Conservation (phyloP, 2,329 filamentous ascomycete species). For the Penicillium paneum region DNA sequence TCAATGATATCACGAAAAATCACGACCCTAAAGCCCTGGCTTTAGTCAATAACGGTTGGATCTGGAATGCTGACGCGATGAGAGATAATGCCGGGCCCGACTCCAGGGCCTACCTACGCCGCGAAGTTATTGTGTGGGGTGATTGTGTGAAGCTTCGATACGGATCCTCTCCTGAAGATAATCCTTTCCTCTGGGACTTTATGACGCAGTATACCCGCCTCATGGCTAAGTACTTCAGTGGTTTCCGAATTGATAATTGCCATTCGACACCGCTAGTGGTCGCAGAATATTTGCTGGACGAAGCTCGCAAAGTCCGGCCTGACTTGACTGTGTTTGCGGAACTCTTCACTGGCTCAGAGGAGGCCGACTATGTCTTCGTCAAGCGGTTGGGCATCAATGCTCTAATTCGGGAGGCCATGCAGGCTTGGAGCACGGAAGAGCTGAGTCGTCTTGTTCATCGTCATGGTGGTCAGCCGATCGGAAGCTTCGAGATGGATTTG, state of each 20-base stretch:
- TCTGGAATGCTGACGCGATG: constrained; percentile 95
- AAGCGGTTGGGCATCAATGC: constrained; percentile 87
- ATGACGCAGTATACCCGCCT: constrained; percentile 91
- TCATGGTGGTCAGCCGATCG: constrained; percentile 90
- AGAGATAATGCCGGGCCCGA: constrained; percentile 87
- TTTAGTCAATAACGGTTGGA: constrained; percentile 95
- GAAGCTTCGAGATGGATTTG: constrained; percentile 94
- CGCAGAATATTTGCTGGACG: constrained; percentile 89
- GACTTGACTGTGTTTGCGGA: constrained; percentile 92
- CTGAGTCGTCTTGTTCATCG: constrained; percentile 88
- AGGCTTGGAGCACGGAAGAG: constrained; percentile 92
- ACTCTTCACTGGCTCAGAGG: constrained; percentile 90
- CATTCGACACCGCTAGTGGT: constrained; percentile 95
- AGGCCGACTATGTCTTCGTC: constrained; percentile 94
- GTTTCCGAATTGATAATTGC: constrained; percentile 96
- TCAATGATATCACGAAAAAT: constrained; percentile 72
- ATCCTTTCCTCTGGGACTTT: constrained; percentile 89
- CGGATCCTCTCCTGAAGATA: constrained; percentile 74
- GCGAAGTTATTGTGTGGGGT: constrained; percentile 97
- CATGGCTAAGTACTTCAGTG: constrained; percentile 91
- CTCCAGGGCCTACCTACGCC: constrained; percentile 87
- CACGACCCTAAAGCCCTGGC: constrained; percentile 74
- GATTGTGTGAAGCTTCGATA: constrained; percentile 98
- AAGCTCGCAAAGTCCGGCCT: constrained; percentile 82
- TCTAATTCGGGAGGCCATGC: constrained; percentile 95